A percentile compares a stretch with the other conserved stretches of the same genome.
These are phyloP conservation scores for Plectosphaerella cucumerina DNA, from an alignment of 2,329 filamentous ascomycete species.

Conservation along the genomic window DNA sequence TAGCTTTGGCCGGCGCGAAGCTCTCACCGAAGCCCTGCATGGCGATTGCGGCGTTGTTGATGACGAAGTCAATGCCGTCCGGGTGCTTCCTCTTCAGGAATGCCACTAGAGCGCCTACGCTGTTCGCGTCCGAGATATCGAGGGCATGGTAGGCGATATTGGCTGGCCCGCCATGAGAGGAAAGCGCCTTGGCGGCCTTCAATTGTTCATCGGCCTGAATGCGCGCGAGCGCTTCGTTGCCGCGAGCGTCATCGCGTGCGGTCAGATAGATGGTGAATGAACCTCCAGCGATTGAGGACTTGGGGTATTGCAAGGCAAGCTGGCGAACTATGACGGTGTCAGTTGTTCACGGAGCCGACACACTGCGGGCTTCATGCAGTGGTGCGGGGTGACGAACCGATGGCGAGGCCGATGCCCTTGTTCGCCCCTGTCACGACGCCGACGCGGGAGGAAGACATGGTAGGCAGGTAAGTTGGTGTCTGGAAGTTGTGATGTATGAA, in stretches of 20 bases:
- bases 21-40: conserved; percentile 37
- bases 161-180: conserved; percentile 31
- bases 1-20: background rate
- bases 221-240: conserved; percentile 38
- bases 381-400: conserved; percentile 6
- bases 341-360: conserved; percentile 22
- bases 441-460: conserved; percentile 28
- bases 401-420: conserved; percentile 29
- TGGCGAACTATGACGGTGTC: conserved; percentile 47
- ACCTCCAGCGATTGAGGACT: conserved; percentile 39
- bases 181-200: conserved; percentile 39
- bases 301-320: conserved; percentile 48
- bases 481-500: too few relatives aligned
- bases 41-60: conserved; percentile 50
- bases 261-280: conserved; percentile 50
- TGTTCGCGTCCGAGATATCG: conserved; percentile 41
- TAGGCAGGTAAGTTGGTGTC: too few relatives aligned
- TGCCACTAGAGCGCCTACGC: conserved; percentile 35
- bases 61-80: conserved; percentile 45
- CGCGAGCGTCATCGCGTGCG: conserved; percentile 41
- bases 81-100: conserved; percentile 38
- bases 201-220: conserved; percentile 39
- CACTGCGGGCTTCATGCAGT: too few relatives aligned
- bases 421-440: conserved; percentile 52
- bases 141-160: conserved; percentile 42